Evolutionary conservation across 2,329 filamentous ascomycete genomes (phyloP).

Genomic region (Colletotrichum sp.): DNA sequence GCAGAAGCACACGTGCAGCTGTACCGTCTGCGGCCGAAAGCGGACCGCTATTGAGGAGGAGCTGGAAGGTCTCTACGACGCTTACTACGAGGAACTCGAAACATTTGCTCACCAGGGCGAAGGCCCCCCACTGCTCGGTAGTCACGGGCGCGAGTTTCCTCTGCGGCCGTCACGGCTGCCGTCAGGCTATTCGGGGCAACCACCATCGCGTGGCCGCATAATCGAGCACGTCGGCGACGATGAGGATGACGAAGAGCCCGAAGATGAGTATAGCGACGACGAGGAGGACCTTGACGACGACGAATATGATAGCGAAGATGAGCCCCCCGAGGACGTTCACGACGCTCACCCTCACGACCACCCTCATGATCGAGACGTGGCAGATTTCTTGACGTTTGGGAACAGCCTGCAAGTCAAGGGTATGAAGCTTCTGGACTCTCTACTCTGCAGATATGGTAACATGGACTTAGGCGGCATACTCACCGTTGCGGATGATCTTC

Average conservation of each 20-base stretch:
- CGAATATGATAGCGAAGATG: slow-evolving; percentile 64
- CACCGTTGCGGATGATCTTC: slow-evolving; percentile 95
- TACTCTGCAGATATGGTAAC: slow-evolving; percentile 51
- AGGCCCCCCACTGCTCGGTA: slow-evolving; percentile 70
- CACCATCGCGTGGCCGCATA: slow-evolving; percentile 78
- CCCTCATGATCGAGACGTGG: slow-evolving; percentile 67
- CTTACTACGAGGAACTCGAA: slow-evolving; percentile 97
- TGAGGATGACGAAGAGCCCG: slow-evolving; percentile 59
- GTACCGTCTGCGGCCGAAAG: slow-evolving; percentile 95
- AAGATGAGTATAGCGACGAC: slow-evolving; percentile 58
- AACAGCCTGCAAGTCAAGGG: slow-evolving; percentile 95
- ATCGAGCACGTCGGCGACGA: slow-evolving; percentile 67
- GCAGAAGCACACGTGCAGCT: slow-evolving; percentile 98
- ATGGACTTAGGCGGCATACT: slow-evolving; percentile 85
- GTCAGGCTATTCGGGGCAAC: slow-evolving; percentile 65
- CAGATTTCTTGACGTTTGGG: slow-evolving; percentile 96
- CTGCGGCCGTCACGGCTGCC: slow-evolving; percentile 63
- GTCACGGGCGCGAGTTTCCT: slow-evolving; percentile 68
- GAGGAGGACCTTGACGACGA: slow-evolving; percentile 60
- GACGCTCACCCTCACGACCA: slow-evolving; percentile 31
- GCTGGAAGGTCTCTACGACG: slow-evolving; percentile 95
- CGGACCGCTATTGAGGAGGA: slow-evolving; percentile 97
- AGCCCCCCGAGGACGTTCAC: slow-evolving; percentile 70
- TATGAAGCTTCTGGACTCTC: slow-evolving; percentile 55
- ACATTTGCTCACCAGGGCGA: slow-evolving; percentile 90